phyloP scores from a whole-genome alignment of 176 grass and related monocot species.

The Oryza australiensis region DNA sequence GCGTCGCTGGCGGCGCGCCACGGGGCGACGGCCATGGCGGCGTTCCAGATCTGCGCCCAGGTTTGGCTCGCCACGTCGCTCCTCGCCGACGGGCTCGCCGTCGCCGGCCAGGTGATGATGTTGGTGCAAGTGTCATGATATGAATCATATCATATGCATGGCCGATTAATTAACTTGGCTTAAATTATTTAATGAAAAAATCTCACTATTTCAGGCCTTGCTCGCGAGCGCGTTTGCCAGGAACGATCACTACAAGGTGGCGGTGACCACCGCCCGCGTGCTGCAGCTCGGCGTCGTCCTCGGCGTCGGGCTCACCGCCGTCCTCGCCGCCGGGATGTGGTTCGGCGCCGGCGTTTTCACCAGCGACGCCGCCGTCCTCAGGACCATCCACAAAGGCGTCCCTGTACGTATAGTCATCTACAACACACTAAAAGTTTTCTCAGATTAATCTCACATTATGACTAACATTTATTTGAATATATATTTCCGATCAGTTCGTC shows the following conservation, averaged over 20 bases:
- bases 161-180: not conserved
- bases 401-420: constrained; percentile 52
- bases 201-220: constrained; percentile 78
- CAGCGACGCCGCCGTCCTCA: constrained; percentile 59
- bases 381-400: constrained; percentile 73
- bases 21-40: constrained; percentile 77
- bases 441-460: too few species aligned
- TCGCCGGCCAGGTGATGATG: constrained; percentile 77
- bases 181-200: too few species aligned
- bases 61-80: constrained; percentile 95
- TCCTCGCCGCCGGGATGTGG: constrained; percentile 65
- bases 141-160: not conserved
- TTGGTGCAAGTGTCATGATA: not conserved
- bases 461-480: too few species aligned
- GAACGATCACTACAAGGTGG: constrained; percentile 65
- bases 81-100: constrained; percentile 90
- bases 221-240: constrained; percentile 83
- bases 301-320: constrained; percentile 56
- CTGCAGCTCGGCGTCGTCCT: constrained; percentile 76
- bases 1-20: constrained; percentile 83
- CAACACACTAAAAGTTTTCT: too few species aligned
- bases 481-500: constrained; percentile 71
- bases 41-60: constrained; percentile 91
- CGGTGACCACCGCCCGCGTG: constrained; percentile 60
- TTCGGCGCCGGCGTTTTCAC: constrained; percentile 92